phyloP scores from a whole-genome alignment of 371 early-diverging fungal species.

The Mortierella sp. region DNA sequence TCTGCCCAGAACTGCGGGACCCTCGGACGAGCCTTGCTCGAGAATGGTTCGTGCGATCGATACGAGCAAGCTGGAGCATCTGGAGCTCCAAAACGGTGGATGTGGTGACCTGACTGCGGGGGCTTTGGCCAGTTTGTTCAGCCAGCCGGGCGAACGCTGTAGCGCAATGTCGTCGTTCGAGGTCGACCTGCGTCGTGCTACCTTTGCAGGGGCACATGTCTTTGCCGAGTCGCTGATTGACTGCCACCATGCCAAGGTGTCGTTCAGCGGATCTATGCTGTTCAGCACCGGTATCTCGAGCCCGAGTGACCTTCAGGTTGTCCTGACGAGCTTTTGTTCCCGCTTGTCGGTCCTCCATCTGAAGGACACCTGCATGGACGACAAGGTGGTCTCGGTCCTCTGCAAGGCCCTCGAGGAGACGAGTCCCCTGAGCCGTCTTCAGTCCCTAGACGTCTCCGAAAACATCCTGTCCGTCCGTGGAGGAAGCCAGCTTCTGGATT shows the following conservation, averaged over 20 bases:
- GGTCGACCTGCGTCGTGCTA: slow-evolving; percentile 25
- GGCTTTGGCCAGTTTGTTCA: slow-evolving; percentile 29
- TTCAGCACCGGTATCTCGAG: slow-evolving; percentile 1
- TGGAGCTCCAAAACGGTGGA: slow-evolving; percentile 29
- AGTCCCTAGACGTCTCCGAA: slow-evolving; percentile 30
- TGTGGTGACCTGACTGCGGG: slow-evolving; percentile 45
- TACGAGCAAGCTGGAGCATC: slow-evolving; percentile 14
- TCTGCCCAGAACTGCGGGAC: slow-evolving; percentile 20
- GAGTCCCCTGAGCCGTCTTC: slow-evolving; percentile 13
- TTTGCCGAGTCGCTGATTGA: slow-evolving; percentile 22
- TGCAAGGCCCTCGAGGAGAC: slow-evolving; percentile 23
- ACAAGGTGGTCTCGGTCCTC: slow-evolving; percentile 24
- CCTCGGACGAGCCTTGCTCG: slow-evolving; percentile 29
- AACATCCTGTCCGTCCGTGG: slow-evolving; percentile 38
- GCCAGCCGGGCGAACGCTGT: slow-evolving; percentile 3
- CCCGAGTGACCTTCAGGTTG: background rate
- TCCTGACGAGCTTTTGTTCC: slow-evolving; percentile 27
- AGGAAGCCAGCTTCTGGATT: slow-evolving; percentile 25
- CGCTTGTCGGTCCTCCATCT: slow-evolving; percentile 19
- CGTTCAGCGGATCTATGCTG: slow-evolving; percentile 26
- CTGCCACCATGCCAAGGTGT: slow-evolving; percentile 26
- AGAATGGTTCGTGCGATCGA: slow-evolving; percentile 20
- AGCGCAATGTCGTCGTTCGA: slow-evolving; percentile 19
- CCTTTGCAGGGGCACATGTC: slow-evolving; percentile 27
- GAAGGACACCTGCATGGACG: slow-evolving; percentile 28